These are phyloP conservation scores for Ehretia macrophylla DNA, from an alignment of 257 asterid species.

Conservation along the genomic window DNA sequence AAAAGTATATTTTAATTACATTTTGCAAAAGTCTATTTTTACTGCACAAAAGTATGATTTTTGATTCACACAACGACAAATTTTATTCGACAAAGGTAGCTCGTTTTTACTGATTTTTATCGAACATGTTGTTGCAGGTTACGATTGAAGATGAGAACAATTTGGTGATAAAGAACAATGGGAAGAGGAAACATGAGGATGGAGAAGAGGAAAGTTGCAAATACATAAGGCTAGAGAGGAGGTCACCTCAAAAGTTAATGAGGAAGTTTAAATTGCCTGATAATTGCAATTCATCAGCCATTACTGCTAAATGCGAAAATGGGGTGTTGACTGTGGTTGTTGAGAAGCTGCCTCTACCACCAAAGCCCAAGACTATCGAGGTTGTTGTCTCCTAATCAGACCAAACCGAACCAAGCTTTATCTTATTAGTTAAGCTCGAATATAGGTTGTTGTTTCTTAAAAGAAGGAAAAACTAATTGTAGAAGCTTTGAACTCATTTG, in stretches of 20 bases:
- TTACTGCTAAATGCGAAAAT: slow-evolving; percentile 64
- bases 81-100: no score
- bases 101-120: no score
- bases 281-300: slow-evolving; percentile 40
- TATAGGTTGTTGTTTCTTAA: no score
- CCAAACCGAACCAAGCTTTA: no score
- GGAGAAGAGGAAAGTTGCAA: slow-evolving; percentile 77
- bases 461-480: no score
- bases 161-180: slow-evolving; percentile 61
- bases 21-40: no score
- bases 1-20: no score
- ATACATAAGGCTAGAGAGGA: slow-evolving; percentile 63
- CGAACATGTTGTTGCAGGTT: no score
- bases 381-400: slow-evolving; percentile 54
- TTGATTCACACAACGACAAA: no score
- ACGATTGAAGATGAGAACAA: slow-evolving; percentile 62
- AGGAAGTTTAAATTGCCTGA: slow-evolving; percentile 73
- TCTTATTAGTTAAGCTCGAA: no score
- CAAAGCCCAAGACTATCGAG: slow-evolving; percentile 55
- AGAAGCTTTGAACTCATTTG: no score
- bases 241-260: slow-evolving; percentile 41
- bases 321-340: slow-evolving; percentile 65
- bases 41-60: no score
- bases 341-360: slow-evolving; percentile 75
- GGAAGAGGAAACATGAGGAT: slow-evolving; percentile 80